These are phyloP conservation scores for Ophiostoma himal-ulmi DNA, from an alignment of 2,329 filamentous ascomycete genomes.

Conservation along the genomic window DNA sequence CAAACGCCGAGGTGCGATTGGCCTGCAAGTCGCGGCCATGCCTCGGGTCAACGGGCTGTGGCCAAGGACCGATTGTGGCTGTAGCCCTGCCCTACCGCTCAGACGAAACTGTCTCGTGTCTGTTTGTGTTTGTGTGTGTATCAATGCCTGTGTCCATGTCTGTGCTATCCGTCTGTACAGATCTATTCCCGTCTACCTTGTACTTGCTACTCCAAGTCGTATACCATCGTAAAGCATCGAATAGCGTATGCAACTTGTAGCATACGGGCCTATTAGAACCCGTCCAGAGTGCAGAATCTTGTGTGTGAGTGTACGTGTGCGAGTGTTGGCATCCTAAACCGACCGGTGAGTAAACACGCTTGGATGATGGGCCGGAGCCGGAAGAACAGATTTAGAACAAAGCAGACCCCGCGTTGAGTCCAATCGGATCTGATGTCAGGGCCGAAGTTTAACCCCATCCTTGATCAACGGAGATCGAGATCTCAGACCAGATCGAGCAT, in stretches of 20 bases:
- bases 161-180: not conserved
- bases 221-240: not conserved
- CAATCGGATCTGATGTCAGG: not conserved
- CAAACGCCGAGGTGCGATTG: slow-evolving; percentile 6
- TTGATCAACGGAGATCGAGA: not conserved
- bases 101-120: not conserved
- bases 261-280: not conserved
- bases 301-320: not conserved
- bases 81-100: not conserved
- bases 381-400: not conserved
- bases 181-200: not conserved
- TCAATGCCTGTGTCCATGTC: not conserved
- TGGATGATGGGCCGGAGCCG: not conserved
- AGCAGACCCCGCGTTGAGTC: no score
- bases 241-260: not conserved
- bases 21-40: not conserved
- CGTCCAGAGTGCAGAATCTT: not conserved
- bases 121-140: not conserved
- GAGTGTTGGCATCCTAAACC: not conserved
- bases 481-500: not conserved
- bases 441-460: not conserved
- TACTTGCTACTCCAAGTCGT: not conserved
- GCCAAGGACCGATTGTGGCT: not conserved
- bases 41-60: not conserved
- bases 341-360: not conserved